Evolutionary conservation across 805 yeast species (phyloP).

Genomic region (Suhomyces sp.): DNA sequence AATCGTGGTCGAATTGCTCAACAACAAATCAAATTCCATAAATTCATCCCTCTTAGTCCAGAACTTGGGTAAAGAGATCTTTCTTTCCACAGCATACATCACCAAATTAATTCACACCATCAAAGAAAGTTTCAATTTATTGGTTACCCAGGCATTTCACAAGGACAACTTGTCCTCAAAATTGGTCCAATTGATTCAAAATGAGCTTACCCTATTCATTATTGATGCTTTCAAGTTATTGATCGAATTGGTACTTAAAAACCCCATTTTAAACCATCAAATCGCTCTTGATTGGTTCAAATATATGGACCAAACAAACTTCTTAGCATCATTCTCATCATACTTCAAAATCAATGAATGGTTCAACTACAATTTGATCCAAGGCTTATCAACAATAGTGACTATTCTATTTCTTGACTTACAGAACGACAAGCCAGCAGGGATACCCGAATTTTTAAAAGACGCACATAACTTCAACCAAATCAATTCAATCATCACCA

Average conservation of each 20-base stretch:
- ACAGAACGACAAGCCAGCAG: constrained; percentile 49
- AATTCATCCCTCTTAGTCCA: constrained; percentile 26
- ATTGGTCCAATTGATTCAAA: constrained; percentile 19
- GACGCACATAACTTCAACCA: constrained; percentile 22
- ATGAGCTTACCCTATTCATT: constrained; percentile 34
- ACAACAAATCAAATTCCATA: constrained; percentile 16
- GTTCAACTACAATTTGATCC: constrained; percentile 35
- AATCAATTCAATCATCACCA: constrained; percentile 41
- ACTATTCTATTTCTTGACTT: constrained; percentile 58
- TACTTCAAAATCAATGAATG: constrained; percentile 25
- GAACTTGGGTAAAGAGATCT: constrained; percentile 40
- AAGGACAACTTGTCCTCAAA: constrained; percentile 14
- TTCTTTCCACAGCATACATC: constrained; percentile 31
- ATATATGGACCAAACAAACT: constrained; percentile 40
- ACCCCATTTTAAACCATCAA: constrained; percentile 27
- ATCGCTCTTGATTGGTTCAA: constrained; percentile 56
- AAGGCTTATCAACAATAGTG: constrained; percentile 48
- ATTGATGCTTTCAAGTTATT: constrained; percentile 38
- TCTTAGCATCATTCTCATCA: constrained; percentile 26
- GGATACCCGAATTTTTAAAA: too few relatives aligned
- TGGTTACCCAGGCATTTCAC: constrained; percentile 11
- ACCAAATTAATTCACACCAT: constrained; percentile 17
- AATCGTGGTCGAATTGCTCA: constrained; percentile 33
- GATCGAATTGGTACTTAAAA: constrained; percentile 40
- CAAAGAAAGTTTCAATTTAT: constrained; percentile 1